Evolutionary conservation across 306 rosid species (phyloP).

Genomic region (Echinosophora koreensis): DNA sequence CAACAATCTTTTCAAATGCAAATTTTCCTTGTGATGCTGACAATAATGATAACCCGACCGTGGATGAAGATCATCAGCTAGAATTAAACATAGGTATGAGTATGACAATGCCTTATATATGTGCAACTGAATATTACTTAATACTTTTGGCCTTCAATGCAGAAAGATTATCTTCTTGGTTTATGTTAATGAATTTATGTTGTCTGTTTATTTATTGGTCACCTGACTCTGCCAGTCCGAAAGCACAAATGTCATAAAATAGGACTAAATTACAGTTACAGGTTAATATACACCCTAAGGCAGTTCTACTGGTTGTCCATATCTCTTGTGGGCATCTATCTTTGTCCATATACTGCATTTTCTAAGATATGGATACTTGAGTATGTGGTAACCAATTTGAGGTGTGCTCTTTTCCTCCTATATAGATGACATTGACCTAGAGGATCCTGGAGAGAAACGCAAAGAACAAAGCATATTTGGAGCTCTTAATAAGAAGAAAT

Average conservation of each 20-base stretch:
- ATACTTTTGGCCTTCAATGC: constrained; percentile 1
- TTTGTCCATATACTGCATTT: neutral
- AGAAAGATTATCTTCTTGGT: neutral
- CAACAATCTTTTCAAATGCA: constrained; percentile 61
- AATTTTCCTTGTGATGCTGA: constrained; percentile 62
- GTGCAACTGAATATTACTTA: constrained; percentile 16
- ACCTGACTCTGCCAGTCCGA: neutral
- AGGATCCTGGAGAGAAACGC: constrained; percentile 62
- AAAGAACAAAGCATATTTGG: constrained; percentile 75
- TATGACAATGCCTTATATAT: constrained; percentile 45
- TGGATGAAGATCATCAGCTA: constrained; percentile 56
- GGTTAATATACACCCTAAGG: neutral
- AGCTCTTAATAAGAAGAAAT: constrained; percentile 73
- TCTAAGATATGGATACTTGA: constrained; percentile 20
- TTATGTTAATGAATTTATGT: neutral
- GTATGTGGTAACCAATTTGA: constrained; percentile 22
- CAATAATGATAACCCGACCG: constrained; percentile 45
- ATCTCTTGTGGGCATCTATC: too few relatives aligned
- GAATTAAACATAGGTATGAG: constrained; percentile 76
- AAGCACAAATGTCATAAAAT: neutral
- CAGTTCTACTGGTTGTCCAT: neutral
- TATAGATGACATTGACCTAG: constrained; percentile 81
- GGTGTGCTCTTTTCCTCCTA: constrained; percentile 31
- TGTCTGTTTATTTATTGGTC: neutral
- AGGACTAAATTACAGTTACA: neutral